Evolutionary conservation across 495 filamentous ascomycete genomes (phyloP), one percentile per base, ranked within the genome.

Genomic region (Lasiosphaeria ovina): DNA sequence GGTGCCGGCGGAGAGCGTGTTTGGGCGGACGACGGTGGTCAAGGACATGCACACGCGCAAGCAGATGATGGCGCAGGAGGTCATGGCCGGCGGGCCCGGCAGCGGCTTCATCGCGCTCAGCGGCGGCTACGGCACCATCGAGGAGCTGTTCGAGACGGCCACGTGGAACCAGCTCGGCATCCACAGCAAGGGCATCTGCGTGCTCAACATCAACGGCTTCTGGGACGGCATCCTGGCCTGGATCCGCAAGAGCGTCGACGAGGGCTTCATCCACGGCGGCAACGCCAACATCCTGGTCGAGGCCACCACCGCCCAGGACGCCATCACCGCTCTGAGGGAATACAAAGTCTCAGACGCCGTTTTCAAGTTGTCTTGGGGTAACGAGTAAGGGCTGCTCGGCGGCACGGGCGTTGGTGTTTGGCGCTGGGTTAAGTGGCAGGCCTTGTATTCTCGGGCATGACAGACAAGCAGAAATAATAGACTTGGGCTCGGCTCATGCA

Each of bases 101-200:
- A 86, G 85, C 59, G 95, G 95, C 8, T 98, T 98, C 79, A 84
- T 98, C 31, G 91, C 93, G 32, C 76, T 98, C 66, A 86, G 84
- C 54, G 94, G 94, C 17, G 94, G 94, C 0, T 98, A 92, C 74
- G 94, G 94, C 10, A 98, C 95, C 6, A 80, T 98, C 69, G 94
- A 98, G 76, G 94, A 98, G 79, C 77, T 98, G 57, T 93, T 97
- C 78, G 94, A 98, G 82, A 88, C 96, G 57, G 89, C 87, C 35
- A 98, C 94, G 11, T 98, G 94, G 94, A 98, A 97, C 73, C 94
- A 97, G 76, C 73, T 98, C 58, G 94, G 95, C 0, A 98, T 98
- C 61, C 94, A 98, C 72, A 82, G 80, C 58, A 82, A 84, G 60
- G 90, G 89, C 0, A 83, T 98, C 51, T 85, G 92, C 48, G 74